Evolutionary conservation across 2,329 filamentous ascomycete genomes (phyloP), one percentile per base, ranked within the genome.

Genomic region (Mycocentrospora acerina): DNA sequence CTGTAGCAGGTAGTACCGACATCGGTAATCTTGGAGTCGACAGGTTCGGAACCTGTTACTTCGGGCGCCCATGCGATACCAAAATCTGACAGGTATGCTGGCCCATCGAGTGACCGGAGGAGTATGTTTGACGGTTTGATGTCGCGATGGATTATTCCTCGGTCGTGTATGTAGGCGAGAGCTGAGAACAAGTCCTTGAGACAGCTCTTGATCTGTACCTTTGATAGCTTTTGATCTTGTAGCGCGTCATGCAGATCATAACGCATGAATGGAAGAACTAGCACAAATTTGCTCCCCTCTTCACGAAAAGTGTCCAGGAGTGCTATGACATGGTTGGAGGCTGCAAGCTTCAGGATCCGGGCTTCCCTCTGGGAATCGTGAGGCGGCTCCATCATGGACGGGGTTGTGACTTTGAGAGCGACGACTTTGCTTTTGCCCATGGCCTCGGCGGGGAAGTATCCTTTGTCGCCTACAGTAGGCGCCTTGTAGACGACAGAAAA

Each of bases 1-100:
- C 94, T 82, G 69, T 98, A 98, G 32, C 86, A 81, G 0, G 90
- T 91, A 1, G 91, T 97, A 24, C 93, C 93, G 17, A 98, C 87
- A 63, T 98, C 94, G 7, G 93, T 84, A 35, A 95, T 86, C 68
- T 97, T 97, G 37, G 75, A 58, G 37, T 80, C 64, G 7, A 73
- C 59, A 2, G 81, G 73, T 62, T 98, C 93, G 11, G 79, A 77
- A 3, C 71, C 68, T 5, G 67, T 49, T 15, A 73, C 68, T 9
- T 75, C 66, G 3, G 85, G 79, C 51, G 85, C 82, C 90, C 90
- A 96, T 7, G 90, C 82, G 26, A 93, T 94, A 34, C 93, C 91
- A 70, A 98, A 97, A 66, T 98, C 93, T 24, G 88, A 82, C 2
- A 98, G 76, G 53, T 83, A 86, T 3, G 87, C 88, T 4, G 88